phyloP scores from a whole-genome alignment of 2,329 filamentous ascomycete genomes.

The Drechslerella dactyloides region DNA sequence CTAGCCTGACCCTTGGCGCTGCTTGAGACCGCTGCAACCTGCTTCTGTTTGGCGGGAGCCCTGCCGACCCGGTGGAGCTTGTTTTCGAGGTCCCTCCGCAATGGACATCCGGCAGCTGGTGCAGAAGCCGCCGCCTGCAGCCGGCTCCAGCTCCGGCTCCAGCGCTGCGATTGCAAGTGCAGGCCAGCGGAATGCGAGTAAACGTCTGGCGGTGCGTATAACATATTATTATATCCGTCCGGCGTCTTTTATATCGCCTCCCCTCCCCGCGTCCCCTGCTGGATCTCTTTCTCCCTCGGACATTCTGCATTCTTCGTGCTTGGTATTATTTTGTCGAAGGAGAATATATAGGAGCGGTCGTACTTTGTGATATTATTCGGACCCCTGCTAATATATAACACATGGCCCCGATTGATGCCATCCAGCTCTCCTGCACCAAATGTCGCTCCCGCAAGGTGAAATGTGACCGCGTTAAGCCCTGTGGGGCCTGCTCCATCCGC shows the following conservation, averaged over 20 bases:
- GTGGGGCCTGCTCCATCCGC: conserved; percentile 39
- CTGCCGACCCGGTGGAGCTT: conserved; percentile 11
- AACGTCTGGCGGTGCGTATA: conserved; percentile 42
- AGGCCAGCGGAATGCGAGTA: conserved; percentile 21
- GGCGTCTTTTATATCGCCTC: conserved; percentile 6
- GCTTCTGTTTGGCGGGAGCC: conserved; percentile 7
- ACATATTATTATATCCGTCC: too few relatives aligned
- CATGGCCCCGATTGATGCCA: conserved; percentile 37
- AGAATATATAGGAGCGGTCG: too few relatives aligned
- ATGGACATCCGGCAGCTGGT: conserved; percentile 41
- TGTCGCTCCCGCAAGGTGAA: conserved; percentile 44
- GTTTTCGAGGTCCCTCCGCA: neutral
- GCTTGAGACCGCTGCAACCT: conserved; percentile 3
- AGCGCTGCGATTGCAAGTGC: neutral
- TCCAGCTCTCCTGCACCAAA: conserved; percentile 48
- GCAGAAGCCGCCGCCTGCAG: conserved; percentile 16
- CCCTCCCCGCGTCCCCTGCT: neutral
- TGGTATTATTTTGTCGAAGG: too few relatives aligned
- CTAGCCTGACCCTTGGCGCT: conserved; percentile 12
- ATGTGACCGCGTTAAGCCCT: conserved; percentile 48
- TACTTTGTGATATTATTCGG: neutral
- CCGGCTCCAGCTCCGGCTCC: conserved; percentile 5
- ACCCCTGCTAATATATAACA: conserved; percentile 8
- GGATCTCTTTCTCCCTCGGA: neutral
- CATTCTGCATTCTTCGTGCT: neutral